Evolutionary conservation across 1,284 basidiomycete species (phyloP).

Genomic region (Puccinia horiana): DNA sequence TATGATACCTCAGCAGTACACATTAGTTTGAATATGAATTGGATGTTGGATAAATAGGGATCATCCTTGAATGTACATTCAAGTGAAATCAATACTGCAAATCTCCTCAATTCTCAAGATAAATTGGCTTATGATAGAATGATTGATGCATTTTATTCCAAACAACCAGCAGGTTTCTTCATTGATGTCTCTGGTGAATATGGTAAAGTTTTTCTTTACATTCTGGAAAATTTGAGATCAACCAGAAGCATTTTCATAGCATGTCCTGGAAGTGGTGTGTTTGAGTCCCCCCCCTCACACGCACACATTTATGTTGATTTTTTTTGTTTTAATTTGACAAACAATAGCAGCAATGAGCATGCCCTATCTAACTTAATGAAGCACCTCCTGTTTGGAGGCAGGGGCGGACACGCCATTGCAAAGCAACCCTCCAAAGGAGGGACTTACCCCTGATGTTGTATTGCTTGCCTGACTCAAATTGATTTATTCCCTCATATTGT

Average conservation of each 20-base stretch:
- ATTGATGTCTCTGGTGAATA: constrained; percentile 62
- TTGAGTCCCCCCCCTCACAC: no score
- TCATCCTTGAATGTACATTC: constrained; percentile 46
- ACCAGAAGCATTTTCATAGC: constrained; percentile 59
- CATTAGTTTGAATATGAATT: constrained; percentile 59
- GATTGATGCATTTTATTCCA: constrained; percentile 56
- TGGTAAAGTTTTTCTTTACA: constrained; percentile 64
- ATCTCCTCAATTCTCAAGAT: constrained; percentile 61
- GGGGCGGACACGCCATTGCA: no score
- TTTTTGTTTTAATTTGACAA: background rate
- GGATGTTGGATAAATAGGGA: constrained; percentile 60
- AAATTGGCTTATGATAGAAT: constrained; percentile 58
- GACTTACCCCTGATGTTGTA: no score
- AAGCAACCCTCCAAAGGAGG: no score
- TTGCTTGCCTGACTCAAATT: no score
- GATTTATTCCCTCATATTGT: no score
- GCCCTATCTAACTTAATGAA: no score
- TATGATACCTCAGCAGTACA: constrained; percentile 55
- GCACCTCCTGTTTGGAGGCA: no score
- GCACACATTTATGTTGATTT: constrained; percentile 8
- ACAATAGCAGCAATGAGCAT: background rate
- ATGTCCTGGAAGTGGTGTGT: background rate
- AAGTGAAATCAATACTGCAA: constrained; percentile 51
- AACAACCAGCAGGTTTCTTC: constrained; percentile 60
- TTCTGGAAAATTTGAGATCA: constrained; percentile 57